phyloP scores from a whole-genome alignment of 768 basidiomycete species.

The Suillus luteus region DNA sequence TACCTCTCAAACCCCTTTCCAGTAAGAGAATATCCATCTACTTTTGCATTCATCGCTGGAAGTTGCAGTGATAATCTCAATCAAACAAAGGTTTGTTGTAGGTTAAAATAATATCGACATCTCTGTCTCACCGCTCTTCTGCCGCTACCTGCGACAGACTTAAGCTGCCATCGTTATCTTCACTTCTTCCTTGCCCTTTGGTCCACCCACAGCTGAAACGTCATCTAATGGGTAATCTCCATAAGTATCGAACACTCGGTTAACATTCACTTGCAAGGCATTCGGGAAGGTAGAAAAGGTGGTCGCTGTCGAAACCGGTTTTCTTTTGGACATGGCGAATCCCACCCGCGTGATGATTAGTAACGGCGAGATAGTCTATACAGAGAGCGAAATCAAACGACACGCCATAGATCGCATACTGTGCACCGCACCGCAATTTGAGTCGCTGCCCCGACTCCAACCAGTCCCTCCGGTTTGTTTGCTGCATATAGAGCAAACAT shows the following conservation, averaged over 20 bases:
- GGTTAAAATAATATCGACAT: neutral
- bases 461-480: neutral
- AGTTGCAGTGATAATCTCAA: neutral
- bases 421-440: conserved; percentile 21
- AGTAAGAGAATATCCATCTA: too few relatives aligned
- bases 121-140: neutral
- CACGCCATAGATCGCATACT: neutral
- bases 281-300: neutral
- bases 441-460: conserved; percentile 17
- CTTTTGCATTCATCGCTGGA: too few relatives aligned
- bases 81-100: neutral
- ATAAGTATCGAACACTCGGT: neutral
- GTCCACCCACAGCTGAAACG: neutral
- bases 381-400: too few relatives aligned
- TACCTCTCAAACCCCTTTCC: too few relatives aligned
- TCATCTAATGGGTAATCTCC: neutral
- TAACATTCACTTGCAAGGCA: neutral
- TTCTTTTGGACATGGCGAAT: conserved; percentile 8
- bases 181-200: neutral
- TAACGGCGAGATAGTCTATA: conserved; percentile 23
- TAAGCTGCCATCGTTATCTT: neutral
- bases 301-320: neutral
- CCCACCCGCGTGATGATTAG: conserved; percentile 22
- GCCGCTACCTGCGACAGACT: neutral
- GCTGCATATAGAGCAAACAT: conserved; percentile 17